Evolutionary conservation across 2,329 filamentous ascomycete genomes (phyloP).

Genomic region (Epichloe gansuensis): DNA sequence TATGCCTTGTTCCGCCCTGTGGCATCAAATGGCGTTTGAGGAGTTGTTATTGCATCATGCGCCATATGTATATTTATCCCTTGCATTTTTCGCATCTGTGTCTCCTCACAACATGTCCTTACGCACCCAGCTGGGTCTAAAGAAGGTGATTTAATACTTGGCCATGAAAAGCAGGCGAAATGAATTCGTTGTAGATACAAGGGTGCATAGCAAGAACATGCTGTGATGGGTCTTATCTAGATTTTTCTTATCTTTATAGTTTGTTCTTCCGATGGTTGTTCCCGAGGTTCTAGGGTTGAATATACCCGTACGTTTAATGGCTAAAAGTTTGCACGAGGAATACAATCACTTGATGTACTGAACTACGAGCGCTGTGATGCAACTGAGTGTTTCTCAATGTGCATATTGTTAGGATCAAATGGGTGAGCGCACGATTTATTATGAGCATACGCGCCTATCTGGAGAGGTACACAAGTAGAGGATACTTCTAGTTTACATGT

Average conservation of each 20-base stretch:
- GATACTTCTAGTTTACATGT: too few species aligned
- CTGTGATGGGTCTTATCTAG: background rate
- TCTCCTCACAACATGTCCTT: background rate
- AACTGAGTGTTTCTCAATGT: too few species aligned
- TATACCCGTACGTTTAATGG: background rate
- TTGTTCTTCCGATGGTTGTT: background rate
- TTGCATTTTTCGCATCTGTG: background rate
- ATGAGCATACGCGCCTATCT: too few species aligned
- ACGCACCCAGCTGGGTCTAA: too few species aligned
- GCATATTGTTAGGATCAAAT: too few species aligned
- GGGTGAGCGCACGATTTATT: too few species aligned
- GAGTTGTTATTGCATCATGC: background rate
- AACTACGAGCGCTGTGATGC: background rate
- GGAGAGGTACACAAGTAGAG: too few species aligned
- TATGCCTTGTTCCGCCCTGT: background rate
- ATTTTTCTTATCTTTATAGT: background rate
- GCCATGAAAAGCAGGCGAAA: too few species aligned
- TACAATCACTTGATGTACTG: background rate
- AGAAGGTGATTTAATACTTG: too few species aligned
- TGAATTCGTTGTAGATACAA: background rate
- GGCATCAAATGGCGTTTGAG: conserved; percentile 3
- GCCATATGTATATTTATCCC: background rate
- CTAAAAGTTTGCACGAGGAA: background rate
- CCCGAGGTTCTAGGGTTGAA: background rate
- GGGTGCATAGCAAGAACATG: background rate